These are phyloP conservation scores for Hyphodiscus sp. DNA, from an alignment of 2,329 filamentous ascomycete species.

Conservation along the genomic window DNA sequence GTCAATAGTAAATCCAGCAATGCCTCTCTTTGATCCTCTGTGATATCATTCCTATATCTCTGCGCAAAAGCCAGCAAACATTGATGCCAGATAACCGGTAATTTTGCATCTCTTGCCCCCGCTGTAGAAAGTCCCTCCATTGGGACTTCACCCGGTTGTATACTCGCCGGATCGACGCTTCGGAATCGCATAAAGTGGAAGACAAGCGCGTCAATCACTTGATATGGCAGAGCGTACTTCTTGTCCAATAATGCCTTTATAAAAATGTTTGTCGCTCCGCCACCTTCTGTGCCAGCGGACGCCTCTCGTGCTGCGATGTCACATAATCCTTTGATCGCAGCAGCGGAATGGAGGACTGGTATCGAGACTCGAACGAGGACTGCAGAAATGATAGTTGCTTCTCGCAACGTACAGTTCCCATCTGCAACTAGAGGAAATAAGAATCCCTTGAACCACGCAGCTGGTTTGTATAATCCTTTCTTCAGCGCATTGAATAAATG, in stretches of 20 bases:
- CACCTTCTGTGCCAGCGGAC: constrained; percentile 73
- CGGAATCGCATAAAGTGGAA: constrained; percentile 95
- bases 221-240: constrained; percentile 92
- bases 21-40: constrained; percentile 88
- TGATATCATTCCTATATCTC: constrained; percentile 92
- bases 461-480: constrained; percentile 87
- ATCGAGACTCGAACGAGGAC: constrained; percentile 81
- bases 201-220: constrained; percentile 88
- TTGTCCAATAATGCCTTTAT: constrained; percentile 92
- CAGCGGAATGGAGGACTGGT: constrained; percentile 86
- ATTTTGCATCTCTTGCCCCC: constrained; percentile 50
- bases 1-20: constrained; percentile 79
- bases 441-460: constrained; percentile 94
- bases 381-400: constrained; percentile 85
- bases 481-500: constrained; percentile 93
- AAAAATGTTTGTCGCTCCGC: constrained; percentile 90
- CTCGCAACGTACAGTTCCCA: constrained; percentile 83
- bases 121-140: constrained; percentile 44
- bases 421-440: constrained; percentile 82
- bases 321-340: constrained; percentile 83
- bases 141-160: constrained; percentile 40
- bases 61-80: constrained; percentile 87
- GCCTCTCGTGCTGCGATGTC: constrained; percentile 92
- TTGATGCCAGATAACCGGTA: constrained; percentile 97
- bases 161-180: constrained; percentile 54